These are phyloP conservation scores for Neophaeococcomyces aloes DNA, from an alignment of 2,329 filamentous ascomycete species.

Conservation along the genomic window DNA sequence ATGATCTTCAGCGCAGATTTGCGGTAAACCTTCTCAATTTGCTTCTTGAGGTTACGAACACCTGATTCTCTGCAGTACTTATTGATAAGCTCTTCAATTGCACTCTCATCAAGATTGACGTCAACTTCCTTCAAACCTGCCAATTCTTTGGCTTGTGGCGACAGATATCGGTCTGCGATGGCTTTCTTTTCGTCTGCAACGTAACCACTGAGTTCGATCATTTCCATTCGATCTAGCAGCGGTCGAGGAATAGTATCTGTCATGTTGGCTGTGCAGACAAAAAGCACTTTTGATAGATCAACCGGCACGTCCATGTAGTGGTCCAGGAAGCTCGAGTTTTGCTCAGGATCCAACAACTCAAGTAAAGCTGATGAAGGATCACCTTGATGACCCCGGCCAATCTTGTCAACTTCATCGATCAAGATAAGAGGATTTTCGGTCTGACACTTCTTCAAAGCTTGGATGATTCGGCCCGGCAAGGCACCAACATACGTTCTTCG, in stretches of 20 bases:
- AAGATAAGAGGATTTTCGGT: conserved; percentile 94
- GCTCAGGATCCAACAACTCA: conserved; percentile 89
- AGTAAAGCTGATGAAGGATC: conserved; percentile 90
- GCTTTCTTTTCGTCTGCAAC: conserved; percentile 98
- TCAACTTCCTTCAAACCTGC: conserved; percentile 84
- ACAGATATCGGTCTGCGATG: conserved; percentile 86
- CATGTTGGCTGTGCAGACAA: conserved; percentile 98
- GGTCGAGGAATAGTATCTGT: conserved; percentile 94
- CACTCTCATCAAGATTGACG: conserved; percentile 73
- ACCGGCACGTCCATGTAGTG: conserved; percentile 99
- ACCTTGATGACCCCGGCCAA: conserved; percentile 89
- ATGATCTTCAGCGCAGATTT: conserved; percentile 97
- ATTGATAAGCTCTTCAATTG: conserved; percentile 94
- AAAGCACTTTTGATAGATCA: conserved; percentile 92
- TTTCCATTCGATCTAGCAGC: conserved; percentile 91
- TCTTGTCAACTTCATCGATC: conserved; percentile 97
- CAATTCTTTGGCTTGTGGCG: conserved; percentile 86
- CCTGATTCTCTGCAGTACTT: conserved; percentile 96
- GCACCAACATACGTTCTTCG: conserved; percentile 93
- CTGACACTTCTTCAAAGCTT: conserved; percentile 96
- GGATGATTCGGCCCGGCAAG: conserved; percentile 89
- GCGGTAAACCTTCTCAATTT: conserved; percentile 97
- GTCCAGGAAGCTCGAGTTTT: conserved; percentile 93
- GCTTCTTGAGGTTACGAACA: conserved; percentile 96
- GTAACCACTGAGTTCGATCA: conserved; percentile 92